Evolutionary conservation across 2,329 filamentous ascomycete species (phyloP).

Genomic region (Fusarium sambucinum): DNA sequence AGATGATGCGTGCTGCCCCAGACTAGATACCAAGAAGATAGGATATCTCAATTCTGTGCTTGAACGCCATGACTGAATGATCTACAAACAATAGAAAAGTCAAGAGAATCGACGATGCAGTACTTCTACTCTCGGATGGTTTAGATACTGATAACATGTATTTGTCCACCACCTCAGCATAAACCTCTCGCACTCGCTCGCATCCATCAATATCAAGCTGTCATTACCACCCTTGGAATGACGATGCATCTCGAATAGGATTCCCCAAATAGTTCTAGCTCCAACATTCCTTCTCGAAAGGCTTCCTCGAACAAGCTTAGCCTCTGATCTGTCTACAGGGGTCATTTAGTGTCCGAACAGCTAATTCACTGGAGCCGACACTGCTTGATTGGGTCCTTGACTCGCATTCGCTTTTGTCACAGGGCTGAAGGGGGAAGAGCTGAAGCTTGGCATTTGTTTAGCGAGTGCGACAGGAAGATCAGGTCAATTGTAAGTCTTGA

Average conservation of each 20-base stretch:
- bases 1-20: neutral
- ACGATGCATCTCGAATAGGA: conserved; percentile 29
- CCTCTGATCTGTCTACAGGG: neutral
- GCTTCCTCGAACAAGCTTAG: neutral
- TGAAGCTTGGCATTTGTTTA: conserved; percentile 14
- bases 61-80: neutral
- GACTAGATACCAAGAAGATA: neutral
- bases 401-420: conserved; percentile 31
- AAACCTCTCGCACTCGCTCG: conserved; percentile 23
- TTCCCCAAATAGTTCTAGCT: conserved; percentile 25
- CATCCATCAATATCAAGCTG: conserved; percentile 20
- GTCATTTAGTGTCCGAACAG: conserved; percentile 14
- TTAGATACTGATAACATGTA: neutral
- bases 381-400: conserved; percentile 4
- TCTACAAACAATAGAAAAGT: neutral
- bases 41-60: neutral
- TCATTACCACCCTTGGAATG: conserved; percentile 21
- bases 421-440: conserved; percentile 27
- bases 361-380: conserved; percentile 10
- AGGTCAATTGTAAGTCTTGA: neutral
- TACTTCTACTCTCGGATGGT: no score
- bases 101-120: neutral
- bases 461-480: conserved; percentile 24
- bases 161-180: neutral
- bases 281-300: conserved; percentile 9